phyloP scores from a whole-genome alignment of 768 basidiomycete genomes.

The Tricholoma matsutake region DNA sequence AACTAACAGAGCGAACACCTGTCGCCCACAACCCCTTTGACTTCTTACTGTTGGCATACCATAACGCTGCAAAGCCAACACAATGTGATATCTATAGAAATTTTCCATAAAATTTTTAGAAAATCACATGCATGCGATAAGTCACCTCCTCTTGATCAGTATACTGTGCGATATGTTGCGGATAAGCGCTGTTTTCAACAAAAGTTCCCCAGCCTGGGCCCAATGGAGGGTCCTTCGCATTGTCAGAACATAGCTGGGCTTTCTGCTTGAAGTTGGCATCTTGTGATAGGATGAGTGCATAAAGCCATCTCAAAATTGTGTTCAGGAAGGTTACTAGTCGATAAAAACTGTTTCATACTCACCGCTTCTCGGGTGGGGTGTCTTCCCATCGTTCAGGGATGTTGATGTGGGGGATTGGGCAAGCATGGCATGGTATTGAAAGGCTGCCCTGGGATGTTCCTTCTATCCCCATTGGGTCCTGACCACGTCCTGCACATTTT shows the following conservation, averaged over 20 bases:
- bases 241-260: conserved; percentile 6
- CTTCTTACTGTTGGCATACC: conserved; percentile 11
- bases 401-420: conserved; percentile 11
- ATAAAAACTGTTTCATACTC: too few relatives aligned
- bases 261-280: conserved; percentile 20
- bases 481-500: conserved; percentile 13
- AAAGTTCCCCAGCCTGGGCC: conserved; percentile 11
- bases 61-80: conserved; percentile 7
- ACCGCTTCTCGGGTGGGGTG: conserved; percentile 5
- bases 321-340: too few relatives aligned
- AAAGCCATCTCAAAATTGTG: conserved; percentile 7
- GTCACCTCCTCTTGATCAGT: conserved; percentile 8
- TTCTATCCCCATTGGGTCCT: conserved; percentile 9
- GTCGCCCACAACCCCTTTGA: conserved; percentile 11
- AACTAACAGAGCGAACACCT: conserved; percentile 20
- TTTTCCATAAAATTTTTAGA: background rate
- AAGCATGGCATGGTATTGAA: conserved; percentile 10
- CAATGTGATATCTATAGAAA: conserved; percentile 6
- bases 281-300: conserved; percentile 12
- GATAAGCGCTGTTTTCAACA: conserved; percentile 6
- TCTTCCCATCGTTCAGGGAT: conserved; percentile 11
- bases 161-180: conserved; percentile 10
- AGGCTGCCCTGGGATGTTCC: conserved; percentile 7
- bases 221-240: conserved; percentile 13
- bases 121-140: background rate